Conservation (phyloP, 305 asterid species). For the Vinca major region DNA sequence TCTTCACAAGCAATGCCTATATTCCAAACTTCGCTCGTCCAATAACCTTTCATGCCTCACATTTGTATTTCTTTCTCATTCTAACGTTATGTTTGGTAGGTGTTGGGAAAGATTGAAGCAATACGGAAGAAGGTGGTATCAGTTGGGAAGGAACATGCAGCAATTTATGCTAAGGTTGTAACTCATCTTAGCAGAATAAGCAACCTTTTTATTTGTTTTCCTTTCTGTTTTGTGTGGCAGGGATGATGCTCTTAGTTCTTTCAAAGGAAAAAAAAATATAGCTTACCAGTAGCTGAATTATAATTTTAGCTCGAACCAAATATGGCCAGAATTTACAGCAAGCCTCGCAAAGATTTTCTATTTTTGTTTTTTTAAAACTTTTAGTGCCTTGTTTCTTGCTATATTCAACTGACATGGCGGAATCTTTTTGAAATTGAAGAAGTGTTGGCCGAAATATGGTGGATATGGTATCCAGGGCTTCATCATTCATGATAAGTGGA, state of each 20-base stretch:
- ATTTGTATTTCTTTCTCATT: conserved; percentile 1
- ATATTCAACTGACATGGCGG: too few relatives aligned
- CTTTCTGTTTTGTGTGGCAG: conserved; percentile 1
- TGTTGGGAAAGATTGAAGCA: conserved; percentile 52
- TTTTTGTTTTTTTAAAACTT: too few relatives aligned
- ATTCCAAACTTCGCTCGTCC: not conserved
- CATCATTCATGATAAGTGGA: too few relatives aligned
- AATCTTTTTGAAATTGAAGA: too few relatives aligned
- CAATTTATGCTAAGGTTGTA: conserved; percentile 80
- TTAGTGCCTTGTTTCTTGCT: too few relatives aligned
- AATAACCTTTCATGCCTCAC: not conserved
- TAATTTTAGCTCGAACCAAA: conserved; percentile 11
- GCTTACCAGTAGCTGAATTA: not conserved
- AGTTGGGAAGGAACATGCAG: conserved; percentile 88
- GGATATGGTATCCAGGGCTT: too few relatives aligned
- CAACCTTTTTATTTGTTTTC: not conserved
- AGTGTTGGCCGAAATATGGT: too few relatives aligned
- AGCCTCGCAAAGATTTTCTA: too few relatives aligned
- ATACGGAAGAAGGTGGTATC: conserved; percentile 76
- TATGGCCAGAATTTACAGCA: too few relatives aligned
- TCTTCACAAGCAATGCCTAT: not conserved
- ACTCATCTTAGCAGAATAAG: conserved; percentile 15
- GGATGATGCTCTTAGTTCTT: conserved; percentile 5
- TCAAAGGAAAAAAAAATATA: not conserved
- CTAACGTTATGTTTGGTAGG: conserved; percentile 33